phyloP scores from a whole-genome alignment of 2,329 filamentous ascomycete species.

The Penicillium verrucosum region DNA sequence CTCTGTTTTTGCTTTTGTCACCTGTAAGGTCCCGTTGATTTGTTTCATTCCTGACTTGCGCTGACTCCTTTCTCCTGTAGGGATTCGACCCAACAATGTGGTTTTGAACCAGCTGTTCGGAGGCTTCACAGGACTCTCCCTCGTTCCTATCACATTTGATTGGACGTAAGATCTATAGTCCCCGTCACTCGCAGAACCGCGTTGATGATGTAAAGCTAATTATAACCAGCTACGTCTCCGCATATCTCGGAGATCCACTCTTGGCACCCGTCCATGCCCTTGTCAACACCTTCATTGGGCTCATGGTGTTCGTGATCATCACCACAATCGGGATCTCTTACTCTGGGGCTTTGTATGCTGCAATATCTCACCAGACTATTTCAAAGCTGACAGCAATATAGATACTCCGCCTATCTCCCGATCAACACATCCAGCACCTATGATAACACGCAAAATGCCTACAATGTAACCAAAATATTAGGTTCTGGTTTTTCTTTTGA shows the following conservation, averaged over 20 bases:
- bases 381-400: not conserved
- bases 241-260: slow-evolving; percentile 30
- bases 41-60: not conserved
- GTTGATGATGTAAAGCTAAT: not conserved
- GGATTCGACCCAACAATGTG: slow-evolving; percentile 60
- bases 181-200: not conserved
- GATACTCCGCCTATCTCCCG: slow-evolving; percentile 33
- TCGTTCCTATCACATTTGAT: slow-evolving; percentile 62
- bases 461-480: slow-evolving; percentile 35
- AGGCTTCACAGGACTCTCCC: slow-evolving; percentile 62
- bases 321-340: slow-evolving; percentile 34
- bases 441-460: slow-evolving; percentile 34
- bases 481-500: slow-evolving; percentile 32
- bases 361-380: not conserved
- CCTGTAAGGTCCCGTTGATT: slow-evolving; percentile 46
- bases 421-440: slow-evolving; percentile 34
- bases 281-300: slow-evolving; percentile 33
- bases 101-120: slow-evolving; percentile 55
- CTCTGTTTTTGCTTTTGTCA: slow-evolving; percentile 64
- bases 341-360: slow-evolving; percentile 28
- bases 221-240: slow-evolving; percentile 16
- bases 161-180: slow-evolving; percentile 24
- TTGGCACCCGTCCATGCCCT: slow-evolving; percentile 31
- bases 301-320: slow-evolving; percentile 32
- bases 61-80: not conserved